phyloP scores from a whole-genome alignment of 768 basidiomycete genomes.

The Galerina sulciceps region DNA sequence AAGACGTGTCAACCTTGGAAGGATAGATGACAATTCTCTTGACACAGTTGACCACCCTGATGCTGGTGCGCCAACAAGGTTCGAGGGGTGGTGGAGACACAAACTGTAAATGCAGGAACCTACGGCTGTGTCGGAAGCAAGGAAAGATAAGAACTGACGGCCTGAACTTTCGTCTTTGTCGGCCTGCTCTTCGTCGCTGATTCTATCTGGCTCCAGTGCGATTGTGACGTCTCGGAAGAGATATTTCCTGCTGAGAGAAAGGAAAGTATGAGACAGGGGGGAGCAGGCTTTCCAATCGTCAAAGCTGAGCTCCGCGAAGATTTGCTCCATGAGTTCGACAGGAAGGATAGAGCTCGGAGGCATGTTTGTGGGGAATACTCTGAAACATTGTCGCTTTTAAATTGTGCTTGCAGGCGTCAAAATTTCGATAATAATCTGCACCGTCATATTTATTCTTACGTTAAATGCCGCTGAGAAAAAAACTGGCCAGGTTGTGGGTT shows the following conservation, averaged over 20 bases:
- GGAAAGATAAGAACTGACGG: slow-evolving; percentile 12
- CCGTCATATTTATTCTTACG: neutral
- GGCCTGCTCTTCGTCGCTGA: neutral
- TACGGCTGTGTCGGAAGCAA: slow-evolving; percentile 2
- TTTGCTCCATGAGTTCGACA: slow-evolving; percentile 14
- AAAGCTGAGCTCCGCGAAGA: slow-evolving; percentile 9
- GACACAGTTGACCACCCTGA: neutral
- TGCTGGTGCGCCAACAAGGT: neutral
- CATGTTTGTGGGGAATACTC: neutral
- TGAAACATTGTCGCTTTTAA: neutral
- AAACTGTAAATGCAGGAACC: neutral
- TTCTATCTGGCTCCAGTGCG: slow-evolving; percentile 1
- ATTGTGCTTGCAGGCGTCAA: neutral
- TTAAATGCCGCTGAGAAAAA: too few species aligned
- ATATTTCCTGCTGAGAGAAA: slow-evolving; percentile 7
- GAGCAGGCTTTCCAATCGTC: slow-evolving; percentile 12
- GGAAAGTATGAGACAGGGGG: slow-evolving; percentile 11
- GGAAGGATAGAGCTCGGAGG: neutral
- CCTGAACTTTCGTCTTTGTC: neutral
- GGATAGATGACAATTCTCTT: neutral
- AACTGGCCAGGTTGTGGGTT: too few species aligned
- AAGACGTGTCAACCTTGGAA: neutral
- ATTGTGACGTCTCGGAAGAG: slow-evolving; percentile 18
- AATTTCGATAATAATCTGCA: neutral
- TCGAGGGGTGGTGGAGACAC: neutral